These are phyloP conservation scores for Stephanodiscus minutulus DNA, from an alignment of 108 stramenopile species.

Conservation along the genomic window DNA sequence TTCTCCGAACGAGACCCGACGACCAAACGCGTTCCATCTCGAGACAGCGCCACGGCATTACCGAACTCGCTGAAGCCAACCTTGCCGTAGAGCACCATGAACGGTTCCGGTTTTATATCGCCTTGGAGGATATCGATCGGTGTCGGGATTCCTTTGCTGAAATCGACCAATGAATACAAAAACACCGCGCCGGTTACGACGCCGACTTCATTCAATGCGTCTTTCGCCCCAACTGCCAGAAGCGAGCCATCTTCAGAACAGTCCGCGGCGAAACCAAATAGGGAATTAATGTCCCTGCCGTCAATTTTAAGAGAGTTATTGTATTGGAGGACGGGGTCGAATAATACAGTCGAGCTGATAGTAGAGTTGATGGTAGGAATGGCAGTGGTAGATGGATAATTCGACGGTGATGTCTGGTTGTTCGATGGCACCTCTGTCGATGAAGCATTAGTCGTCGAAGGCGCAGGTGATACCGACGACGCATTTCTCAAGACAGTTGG, in stretches of 20 bases:
- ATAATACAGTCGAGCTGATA: not conserved
- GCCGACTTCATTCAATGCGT: conserved; percentile 8
- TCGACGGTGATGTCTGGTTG: not conserved
- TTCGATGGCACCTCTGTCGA: not conserved
- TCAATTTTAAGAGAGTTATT: not conserved
- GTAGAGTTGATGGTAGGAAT: not conserved
- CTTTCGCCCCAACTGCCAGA: conserved; percentile 9
- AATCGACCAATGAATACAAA: conserved; percentile 1
- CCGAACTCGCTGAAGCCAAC: conserved; percentile 4
- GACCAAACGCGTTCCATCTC: not conserved
- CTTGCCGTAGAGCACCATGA: conserved; percentile 6
- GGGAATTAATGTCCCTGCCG: not conserved
- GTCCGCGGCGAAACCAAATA: conserved; percentile 11
- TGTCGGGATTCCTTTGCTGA: conserved; percentile 1
- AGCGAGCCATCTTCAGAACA: conserved; percentile 7
- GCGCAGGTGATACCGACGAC: too few relatives aligned
- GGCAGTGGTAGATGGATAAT: not conserved
- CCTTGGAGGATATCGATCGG: not conserved
- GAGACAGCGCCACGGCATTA: conserved; percentile 4
- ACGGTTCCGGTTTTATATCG: not conserved
- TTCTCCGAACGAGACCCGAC: conserved; percentile 8
- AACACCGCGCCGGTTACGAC: conserved; percentile 6
- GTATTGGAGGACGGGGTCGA: not conserved
- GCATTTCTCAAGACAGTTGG: not conserved
- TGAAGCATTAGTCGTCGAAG: not conserved